Percentiles rank a stretch among this genome's conserved stretches.
Evolutionary conservation across 2,329 filamentous ascomycete genomes (phyloP).

Genomic region (Scedosporium boydii): DNA sequence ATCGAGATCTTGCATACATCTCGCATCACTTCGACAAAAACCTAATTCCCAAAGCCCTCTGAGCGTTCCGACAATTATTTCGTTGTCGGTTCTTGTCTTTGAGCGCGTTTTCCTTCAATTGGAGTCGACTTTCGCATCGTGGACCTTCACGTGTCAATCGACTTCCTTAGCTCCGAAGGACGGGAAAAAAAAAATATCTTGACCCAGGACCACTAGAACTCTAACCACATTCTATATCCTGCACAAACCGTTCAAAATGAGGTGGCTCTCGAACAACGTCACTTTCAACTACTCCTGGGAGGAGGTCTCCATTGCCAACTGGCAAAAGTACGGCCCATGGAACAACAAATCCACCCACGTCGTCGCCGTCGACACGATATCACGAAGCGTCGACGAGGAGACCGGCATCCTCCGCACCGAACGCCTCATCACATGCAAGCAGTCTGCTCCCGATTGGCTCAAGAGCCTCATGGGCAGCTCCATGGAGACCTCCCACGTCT

Average conservation of each 20-base stretch:
- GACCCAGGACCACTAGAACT: not conserved
- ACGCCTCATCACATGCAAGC: constrained; percentile 52
- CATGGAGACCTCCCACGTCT: constrained; percentile 76
- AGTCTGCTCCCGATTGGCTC: constrained; percentile 68
- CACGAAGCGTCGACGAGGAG: constrained; percentile 48
- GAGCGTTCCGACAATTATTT: not conserved
- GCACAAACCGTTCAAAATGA: constrained; percentile 49
- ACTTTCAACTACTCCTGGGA: constrained; percentile 98
- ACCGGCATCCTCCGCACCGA: constrained; percentile 54
- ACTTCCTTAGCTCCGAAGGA: not conserved
- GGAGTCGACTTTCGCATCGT: not conserved
- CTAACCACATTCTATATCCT: not conserved
- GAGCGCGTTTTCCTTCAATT: not conserved
- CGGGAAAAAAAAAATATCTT: not conserved
- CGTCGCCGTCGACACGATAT: constrained; percentile 86
- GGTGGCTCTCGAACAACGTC: constrained; percentile 84
- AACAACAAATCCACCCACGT: constrained; percentile 98
- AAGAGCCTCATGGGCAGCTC: constrained; percentile 64
- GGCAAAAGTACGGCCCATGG: constrained; percentile 98
- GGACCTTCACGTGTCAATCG: not conserved
- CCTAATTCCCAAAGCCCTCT: not conserved
- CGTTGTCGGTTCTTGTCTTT: not conserved
- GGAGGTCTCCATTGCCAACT: constrained; percentile 94
- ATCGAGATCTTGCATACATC: not conserved
- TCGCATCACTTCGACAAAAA: not conserved